phyloP scores from a whole-genome alignment of 2,329 filamentous ascomycete genomes.

The Thielaviopsis populi region DNA sequence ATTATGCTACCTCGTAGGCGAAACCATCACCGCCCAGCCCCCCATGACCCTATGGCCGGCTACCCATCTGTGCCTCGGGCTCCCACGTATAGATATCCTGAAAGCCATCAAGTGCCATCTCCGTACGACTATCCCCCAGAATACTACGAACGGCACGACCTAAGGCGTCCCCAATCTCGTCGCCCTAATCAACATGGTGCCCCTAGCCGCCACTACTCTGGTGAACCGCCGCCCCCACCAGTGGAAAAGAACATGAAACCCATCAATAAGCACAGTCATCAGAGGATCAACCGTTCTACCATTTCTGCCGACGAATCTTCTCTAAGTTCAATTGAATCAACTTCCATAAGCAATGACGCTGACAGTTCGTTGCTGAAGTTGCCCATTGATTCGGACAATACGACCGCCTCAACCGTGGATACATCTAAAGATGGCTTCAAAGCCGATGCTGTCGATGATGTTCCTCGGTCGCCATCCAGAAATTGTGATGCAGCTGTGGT shows the following conservation, averaged over 20 bases:
- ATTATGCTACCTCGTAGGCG: neutral
- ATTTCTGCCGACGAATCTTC: neutral
- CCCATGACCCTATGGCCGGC: neutral
- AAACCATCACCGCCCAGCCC: neutral
- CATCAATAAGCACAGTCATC: neutral
- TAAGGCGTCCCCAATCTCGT: neutral
- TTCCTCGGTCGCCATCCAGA: neutral
- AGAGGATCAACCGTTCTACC: neutral
- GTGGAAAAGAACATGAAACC: neutral
- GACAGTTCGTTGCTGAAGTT: neutral
- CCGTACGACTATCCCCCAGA: neutral
- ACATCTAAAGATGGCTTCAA: neutral
- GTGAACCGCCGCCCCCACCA: neutral
- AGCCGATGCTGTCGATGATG: neutral
- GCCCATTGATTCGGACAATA: neutral
- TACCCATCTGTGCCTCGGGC: neutral
- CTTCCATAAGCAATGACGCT: neutral
- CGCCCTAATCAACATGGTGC: neutral
- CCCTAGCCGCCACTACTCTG: neutral
- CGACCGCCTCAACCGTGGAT: neutral
- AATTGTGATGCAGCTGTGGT: slow-evolving; percentile 3
- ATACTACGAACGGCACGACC: neutral
- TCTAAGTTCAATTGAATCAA: neutral
- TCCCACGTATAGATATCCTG: neutral
- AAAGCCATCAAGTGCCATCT: neutral